Percentiles rank a stretch among this genome's conserved stretches.
Evolutionary conservation across 108 stramenopile genomes (phyloP).

Genomic region (Cyclostephanos invisitatus): DNA sequence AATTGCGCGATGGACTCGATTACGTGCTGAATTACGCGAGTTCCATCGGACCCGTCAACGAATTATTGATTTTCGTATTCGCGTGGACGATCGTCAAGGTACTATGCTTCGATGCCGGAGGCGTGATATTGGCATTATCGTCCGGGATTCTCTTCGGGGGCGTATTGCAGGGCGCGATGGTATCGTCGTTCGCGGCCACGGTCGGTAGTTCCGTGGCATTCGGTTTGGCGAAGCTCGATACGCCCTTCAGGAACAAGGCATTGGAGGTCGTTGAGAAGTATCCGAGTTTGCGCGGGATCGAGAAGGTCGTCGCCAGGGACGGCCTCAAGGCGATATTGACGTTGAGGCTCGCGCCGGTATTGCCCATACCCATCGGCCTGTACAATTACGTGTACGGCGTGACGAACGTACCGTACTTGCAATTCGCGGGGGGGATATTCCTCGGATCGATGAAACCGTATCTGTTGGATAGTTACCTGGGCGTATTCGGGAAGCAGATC

Average conservation of each 20-base stretch:
- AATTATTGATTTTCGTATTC: slow-evolving; percentile 56
- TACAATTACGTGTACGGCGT: slow-evolving; percentile 96
- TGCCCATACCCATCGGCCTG: slow-evolving; percentile 92
- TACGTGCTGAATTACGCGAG: slow-evolving; percentile 63
- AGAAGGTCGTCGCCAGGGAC: slow-evolving; percentile 89
- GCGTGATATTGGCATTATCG: slow-evolving; percentile 80
- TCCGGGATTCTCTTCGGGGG: slow-evolving; percentile 92
- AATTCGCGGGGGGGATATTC: slow-evolving; percentile 90
- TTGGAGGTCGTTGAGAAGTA: slow-evolving; percentile 76
- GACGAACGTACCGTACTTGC: slow-evolving; percentile 72
- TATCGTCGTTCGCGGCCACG: slow-evolving; percentile 80
- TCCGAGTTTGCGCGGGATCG: slow-evolving; percentile 86
- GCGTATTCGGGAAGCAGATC: slow-evolving; percentile 78
- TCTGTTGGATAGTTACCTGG: slow-evolving; percentile 87
- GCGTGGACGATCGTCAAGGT: slow-evolving; percentile 85
- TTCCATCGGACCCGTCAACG: slow-evolving; percentile 52
- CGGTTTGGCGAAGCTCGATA: slow-evolving; percentile 74
- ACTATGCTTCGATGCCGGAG: slow-evolving; percentile 82
- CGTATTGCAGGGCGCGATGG: slow-evolving; percentile 84
- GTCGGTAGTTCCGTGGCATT: slow-evolving; percentile 86
- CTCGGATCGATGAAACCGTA: slow-evolving; percentile 92
- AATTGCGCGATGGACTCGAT: slow-evolving; percentile 71
- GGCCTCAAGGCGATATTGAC: slow-evolving; percentile 92
- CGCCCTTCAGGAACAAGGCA: slow-evolving; percentile 77
- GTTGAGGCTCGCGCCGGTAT: slow-evolving; percentile 86